Evolutionary conservation across 2,329 filamentous ascomycete species (phyloP), one percentile per base, ranked within the genome.

Genomic region (Thielaviopsis ethacetica): DNA sequence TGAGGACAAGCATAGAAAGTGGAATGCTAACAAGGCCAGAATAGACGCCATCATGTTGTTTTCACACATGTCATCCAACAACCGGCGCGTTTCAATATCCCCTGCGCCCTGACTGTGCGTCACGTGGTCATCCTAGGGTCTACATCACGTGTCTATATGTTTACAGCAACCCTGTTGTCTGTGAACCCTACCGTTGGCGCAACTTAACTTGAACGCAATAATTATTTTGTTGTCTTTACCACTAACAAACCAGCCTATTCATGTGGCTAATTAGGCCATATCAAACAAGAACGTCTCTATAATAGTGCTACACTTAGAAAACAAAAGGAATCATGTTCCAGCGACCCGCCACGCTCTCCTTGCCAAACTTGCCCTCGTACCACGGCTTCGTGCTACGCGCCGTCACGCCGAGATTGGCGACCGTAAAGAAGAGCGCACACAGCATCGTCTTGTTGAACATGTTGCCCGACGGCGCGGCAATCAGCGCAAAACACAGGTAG

Each of bases 281-380:
- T 22, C n/a, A 56, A 44, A 19, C 4, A 44, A 44, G 21, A 1
- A 19, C 2, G 15, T 22, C 41, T 22, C 21, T 41, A 56, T 17
- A 12, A 52, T 7, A 34, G 30, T n/a, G n/a, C 10, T 17, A n/a
- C 22, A 19, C 38, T 63, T 68, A 85, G 66, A 79, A 85, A 54
- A 89, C 58, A 60, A 78, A 76, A 1, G 89, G 89, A 63, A 95
- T 77, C 82, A 95, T 91, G 63, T 75, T 84, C 83, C 84, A 89
- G 68, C 78, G 83, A 17, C 71, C 71, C 60, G 74, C 73, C 30
- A 91, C 78, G 57, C 75, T 76, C 15, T 83, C 77, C 54, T 69
- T 69, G 10, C 88, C 88, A 68, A 95, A 95, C 66, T 84, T 90
- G 22, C 76, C 71, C 63, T 72, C 72, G 72, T 94, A 94, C 90